phyloP scores from a whole-genome alignment of 768 basidiomycete genomes.

The Melanogaster broomeanus region DNA sequence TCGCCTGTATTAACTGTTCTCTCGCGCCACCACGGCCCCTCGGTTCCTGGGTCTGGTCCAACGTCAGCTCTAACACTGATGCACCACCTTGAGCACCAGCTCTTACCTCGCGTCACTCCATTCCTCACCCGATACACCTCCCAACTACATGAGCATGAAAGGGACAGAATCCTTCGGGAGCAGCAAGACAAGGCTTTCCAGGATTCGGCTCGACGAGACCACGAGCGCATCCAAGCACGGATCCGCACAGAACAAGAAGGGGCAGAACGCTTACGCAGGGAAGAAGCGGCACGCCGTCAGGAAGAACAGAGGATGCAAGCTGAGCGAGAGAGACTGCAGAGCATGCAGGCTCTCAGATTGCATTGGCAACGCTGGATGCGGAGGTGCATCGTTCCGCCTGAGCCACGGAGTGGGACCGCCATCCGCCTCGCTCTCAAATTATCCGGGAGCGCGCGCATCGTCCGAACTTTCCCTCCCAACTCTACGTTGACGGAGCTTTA shows the following conservation, averaged over 20 bases:
- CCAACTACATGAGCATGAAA: constrained; percentile 49
- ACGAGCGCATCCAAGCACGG: constrained; percentile 61
- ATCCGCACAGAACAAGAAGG: constrained; percentile 46
- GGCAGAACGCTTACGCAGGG: constrained; percentile 35
- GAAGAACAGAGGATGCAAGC: constrained; percentile 38
- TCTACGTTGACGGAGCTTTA: constrained; percentile 67
- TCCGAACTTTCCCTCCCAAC: constrained; percentile 52
- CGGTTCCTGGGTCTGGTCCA: constrained; percentile 46
- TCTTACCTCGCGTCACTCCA: constrained; percentile 80
- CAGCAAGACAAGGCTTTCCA: constrained; percentile 83
- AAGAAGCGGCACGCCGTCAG: constrained; percentile 29
- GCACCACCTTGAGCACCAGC: constrained; percentile 64
- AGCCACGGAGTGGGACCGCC: constrained; percentile 25
- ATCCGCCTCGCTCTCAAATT: constrained; percentile 56
- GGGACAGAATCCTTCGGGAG: constrained; percentile 65
- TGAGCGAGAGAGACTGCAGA: constrained; percentile 38
- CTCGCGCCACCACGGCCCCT: constrained; percentile 78
- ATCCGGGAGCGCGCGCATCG: constrained; percentile 55
- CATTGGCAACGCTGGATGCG: constrained; percentile 65
- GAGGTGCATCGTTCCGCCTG: constrained; percentile 42
- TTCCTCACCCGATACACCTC: constrained; percentile 67
- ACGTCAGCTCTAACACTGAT: constrained; percentile 67
- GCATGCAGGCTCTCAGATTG: constrained; percentile 40
- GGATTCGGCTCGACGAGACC: constrained; percentile 64
- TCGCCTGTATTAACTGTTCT: constrained; percentile 72